These are phyloP conservation scores for Entamoeba invadens DNA, from an alignment of 208 protist genomes.

Conservation along the genomic window DNA sequence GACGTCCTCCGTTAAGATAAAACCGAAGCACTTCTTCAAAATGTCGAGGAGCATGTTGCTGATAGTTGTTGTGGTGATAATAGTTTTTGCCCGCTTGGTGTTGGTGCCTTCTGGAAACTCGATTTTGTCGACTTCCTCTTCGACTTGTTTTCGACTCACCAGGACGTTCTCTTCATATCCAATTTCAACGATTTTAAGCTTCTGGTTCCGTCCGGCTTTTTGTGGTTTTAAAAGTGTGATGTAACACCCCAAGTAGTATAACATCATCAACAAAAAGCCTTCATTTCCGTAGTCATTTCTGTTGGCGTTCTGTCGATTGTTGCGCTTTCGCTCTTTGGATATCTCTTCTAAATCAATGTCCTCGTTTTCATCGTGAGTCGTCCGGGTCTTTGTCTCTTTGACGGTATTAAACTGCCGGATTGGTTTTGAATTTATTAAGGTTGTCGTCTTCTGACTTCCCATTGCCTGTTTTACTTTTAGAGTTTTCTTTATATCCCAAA, in stretches of 20 bases:
- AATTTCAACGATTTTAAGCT: not conserved
- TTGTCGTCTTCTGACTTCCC: too few species aligned
- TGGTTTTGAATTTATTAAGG: too few species aligned
- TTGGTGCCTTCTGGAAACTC: not conserved
- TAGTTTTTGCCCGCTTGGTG: not conserved
- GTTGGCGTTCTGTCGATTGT: not conserved
- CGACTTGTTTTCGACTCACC: not conserved
- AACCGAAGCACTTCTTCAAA: not conserved
- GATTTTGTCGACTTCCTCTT: not conserved
- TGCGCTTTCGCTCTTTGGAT: not conserved
- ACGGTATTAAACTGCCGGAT: too few species aligned
- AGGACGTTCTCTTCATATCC: not conserved
- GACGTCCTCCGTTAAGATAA: not conserved
- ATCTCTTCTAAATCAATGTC: too few species aligned
- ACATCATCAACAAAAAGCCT: not conserved
- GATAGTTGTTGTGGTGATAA: not conserved
- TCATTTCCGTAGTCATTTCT: slow-evolving; percentile 1
- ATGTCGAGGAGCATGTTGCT: not conserved
- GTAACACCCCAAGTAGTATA: not conserved
- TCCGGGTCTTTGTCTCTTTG: too few species aligned
- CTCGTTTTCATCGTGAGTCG: too few species aligned
- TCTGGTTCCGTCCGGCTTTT: not conserved
- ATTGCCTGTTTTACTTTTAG: too few species aligned
- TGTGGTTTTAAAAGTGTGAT: not conserved
- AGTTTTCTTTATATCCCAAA: too few species aligned